Conservation (phyloP, 2,329 filamentous ascomycete genomes). For the Juglanconis juglandina region DNA sequence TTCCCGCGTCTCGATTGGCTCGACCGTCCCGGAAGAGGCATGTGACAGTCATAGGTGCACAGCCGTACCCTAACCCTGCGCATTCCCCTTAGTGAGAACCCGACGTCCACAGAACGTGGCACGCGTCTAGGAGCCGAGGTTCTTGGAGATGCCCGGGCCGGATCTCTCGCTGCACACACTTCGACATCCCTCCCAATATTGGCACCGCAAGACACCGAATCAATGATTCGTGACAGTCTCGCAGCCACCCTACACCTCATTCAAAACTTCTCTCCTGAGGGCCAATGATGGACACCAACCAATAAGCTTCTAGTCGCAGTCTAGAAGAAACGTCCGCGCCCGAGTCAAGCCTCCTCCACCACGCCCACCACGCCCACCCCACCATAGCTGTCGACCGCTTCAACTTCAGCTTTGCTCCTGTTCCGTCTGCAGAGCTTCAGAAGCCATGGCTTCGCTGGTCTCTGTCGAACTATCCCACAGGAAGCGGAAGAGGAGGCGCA, state of each 20-base stretch:
- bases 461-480: slow-evolving; percentile 24
- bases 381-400: slow-evolving; percentile 1
- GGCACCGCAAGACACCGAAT: neutral
- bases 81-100: neutral
- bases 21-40: no score
- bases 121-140: slow-evolving; percentile 4
- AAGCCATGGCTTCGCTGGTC: slow-evolving; percentile 26
- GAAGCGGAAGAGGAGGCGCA: slow-evolving; percentile 50
- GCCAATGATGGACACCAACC: neutral
- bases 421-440: neutral
- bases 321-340: neutral
- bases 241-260: no score
- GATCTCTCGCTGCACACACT: neutral
- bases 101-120: neutral
- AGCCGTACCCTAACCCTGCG: neutral
- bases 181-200: neutral
- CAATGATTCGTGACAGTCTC: neutral
- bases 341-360: neutral
- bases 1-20: neutral
- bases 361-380: neutral
- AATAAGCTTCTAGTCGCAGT: slow-evolving; percentile 2
- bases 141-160: neutral
- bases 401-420: neutral
- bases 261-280: neutral
- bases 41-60: neutral